phyloP scores from a whole-genome alignment of 2,329 filamentous ascomycete species.

The Arthrobotrys conoides region DNA sequence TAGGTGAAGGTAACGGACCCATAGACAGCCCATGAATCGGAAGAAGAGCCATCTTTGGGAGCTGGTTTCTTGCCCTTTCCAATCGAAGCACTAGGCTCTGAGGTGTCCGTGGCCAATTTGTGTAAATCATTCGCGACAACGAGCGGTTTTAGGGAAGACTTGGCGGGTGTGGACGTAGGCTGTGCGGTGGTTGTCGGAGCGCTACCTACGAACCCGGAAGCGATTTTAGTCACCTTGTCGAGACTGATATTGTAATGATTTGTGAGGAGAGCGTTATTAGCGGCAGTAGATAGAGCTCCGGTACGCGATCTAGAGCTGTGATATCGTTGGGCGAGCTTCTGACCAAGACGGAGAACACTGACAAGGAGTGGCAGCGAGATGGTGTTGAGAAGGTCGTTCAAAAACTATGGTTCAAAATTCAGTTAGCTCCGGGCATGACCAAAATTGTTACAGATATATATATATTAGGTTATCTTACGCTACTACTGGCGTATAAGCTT shows the following conservation, averaged over 20 bases:
- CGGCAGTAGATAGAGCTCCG: slow-evolving; percentile 74
- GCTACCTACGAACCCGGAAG: slow-evolving; percentile 83
- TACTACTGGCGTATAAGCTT: slow-evolving; percentile 94
- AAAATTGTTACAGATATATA: neutral
- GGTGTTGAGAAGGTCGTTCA: slow-evolving; percentile 90
- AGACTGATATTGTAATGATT: slow-evolving; percentile 87
- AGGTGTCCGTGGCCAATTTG: slow-evolving; percentile 77
- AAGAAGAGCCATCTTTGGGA: slow-evolving; percentile 54
- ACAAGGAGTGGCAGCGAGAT: slow-evolving; percentile 84
- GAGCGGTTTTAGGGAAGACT: slow-evolving; percentile 69
- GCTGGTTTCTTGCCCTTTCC: slow-evolving; percentile 66
- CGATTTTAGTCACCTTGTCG: slow-evolving; percentile 86
- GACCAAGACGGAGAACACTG: slow-evolving; percentile 82
- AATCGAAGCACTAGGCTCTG: slow-evolving; percentile 65
- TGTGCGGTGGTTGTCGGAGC: slow-evolving; percentile 51
- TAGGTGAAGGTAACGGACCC: slow-evolving; percentile 85
- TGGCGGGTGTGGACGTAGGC: slow-evolving; percentile 58
- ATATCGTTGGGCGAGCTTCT: slow-evolving; percentile 91
- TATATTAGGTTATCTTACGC: slow-evolving; percentile 66
- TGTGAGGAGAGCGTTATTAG: slow-evolving; percentile 80
- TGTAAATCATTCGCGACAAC: slow-evolving; percentile 88
- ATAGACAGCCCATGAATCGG: slow-evolving; percentile 79
- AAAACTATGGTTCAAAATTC: slow-evolving; percentile 69
- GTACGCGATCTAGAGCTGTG: slow-evolving; percentile 86
- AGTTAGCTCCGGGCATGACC: slow-evolving; percentile 27